These are phyloP conservation scores for Globisporangium solare DNA, from an alignment of 352 stramenopile species.

Conservation along the genomic window DNA sequence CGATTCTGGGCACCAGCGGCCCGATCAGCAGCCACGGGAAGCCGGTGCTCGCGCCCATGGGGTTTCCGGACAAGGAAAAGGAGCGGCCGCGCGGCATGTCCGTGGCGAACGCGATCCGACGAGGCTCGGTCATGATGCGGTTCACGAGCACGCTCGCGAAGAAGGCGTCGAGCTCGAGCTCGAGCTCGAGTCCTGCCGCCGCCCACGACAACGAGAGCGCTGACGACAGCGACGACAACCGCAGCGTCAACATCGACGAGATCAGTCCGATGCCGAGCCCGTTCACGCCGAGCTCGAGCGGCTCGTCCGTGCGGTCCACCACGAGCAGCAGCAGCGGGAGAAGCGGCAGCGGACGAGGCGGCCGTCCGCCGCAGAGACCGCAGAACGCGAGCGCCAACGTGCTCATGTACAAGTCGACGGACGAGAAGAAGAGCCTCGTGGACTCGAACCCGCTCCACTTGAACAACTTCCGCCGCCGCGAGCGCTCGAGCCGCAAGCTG, in stretches of 20 bases:
- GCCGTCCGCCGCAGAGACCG: constrained; percentile 19
- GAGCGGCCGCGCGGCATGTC: constrained; percentile 23
- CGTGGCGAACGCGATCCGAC: constrained; percentile 16
- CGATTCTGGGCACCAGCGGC: constrained; percentile 6
- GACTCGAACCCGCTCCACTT: constrained; percentile 38
- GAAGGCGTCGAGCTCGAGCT: background rate
- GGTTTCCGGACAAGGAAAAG: too few relatives aligned
- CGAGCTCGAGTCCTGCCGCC: too few relatives aligned
- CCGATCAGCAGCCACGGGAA: too few relatives aligned
- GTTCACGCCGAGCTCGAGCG: constrained; percentile 2
- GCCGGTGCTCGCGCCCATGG: too few relatives aligned
- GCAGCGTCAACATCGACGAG: constrained; percentile 16
- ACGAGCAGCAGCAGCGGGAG: constrained; percentile 11
- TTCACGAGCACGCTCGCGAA: constrained; percentile 10
- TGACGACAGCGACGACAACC: background rate
- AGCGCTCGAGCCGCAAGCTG: constrained; percentile 7
- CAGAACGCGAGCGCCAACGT: constrained; percentile 33
- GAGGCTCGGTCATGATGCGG: constrained; percentile 16
- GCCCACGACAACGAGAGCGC: constrained; percentile 2
- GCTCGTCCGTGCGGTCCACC: constrained; percentile 5
- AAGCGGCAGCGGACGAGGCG: too few relatives aligned
- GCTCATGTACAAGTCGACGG: constrained; percentile 28
- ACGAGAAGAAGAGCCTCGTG: constrained; percentile 32
- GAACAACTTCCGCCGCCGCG: constrained; percentile 16
- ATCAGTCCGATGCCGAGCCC: constrained; percentile 5